These are phyloP conservation scores for Phylloporus arenicola DNA, from an alignment of 768 basidiomycete genomes.

Conservation along the genomic window DNA sequence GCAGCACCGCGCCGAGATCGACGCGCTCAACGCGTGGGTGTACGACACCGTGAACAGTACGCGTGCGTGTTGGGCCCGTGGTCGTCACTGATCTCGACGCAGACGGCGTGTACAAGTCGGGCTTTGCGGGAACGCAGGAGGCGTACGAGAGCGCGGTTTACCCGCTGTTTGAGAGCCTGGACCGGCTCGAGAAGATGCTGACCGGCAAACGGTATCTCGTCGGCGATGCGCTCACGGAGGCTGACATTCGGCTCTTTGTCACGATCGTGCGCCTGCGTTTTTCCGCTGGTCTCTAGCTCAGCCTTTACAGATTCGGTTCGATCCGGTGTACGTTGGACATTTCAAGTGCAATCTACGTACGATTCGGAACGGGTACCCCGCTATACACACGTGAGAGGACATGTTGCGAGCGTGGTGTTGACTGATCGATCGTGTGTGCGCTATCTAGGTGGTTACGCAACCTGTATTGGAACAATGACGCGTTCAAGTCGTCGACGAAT, in stretches of 20 bases:
- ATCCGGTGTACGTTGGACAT: conserved; percentile 83
- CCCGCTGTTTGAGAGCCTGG: conserved; percentile 73
- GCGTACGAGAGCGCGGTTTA: conserved; percentile 78
- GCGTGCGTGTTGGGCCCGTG: conserved; percentile 13
- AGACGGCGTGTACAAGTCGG: conserved; percentile 87
- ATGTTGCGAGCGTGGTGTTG: background rate
- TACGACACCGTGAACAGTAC: conserved; percentile 81
- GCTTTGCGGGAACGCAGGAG: conserved; percentile 76
- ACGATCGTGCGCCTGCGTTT: conserved; percentile 59
- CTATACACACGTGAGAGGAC: conserved; percentile 50
- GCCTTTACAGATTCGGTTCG: conserved; percentile 66
- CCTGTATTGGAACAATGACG: conserved; percentile 85
- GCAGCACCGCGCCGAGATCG: conserved; percentile 67
- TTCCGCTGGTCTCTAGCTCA: background rate
- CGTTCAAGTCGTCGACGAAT: conserved; percentile 83
- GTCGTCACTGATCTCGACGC: background rate
- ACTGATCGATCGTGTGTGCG: background rate
- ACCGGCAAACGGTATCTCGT: conserved; percentile 78
- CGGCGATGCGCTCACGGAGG: conserved; percentile 78
- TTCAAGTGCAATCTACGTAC: conserved; percentile 92
- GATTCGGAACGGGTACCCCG: conserved; percentile 84
- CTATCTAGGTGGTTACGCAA: conserved; percentile 67
- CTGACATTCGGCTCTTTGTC: conserved; percentile 85
- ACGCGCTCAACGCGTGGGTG: conserved; percentile 79
- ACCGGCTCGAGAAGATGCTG: conserved; percentile 73